Base-by-base conservation (phyloP, 148 eudicot species). In the Fagopyrum tataricum region DNA sequence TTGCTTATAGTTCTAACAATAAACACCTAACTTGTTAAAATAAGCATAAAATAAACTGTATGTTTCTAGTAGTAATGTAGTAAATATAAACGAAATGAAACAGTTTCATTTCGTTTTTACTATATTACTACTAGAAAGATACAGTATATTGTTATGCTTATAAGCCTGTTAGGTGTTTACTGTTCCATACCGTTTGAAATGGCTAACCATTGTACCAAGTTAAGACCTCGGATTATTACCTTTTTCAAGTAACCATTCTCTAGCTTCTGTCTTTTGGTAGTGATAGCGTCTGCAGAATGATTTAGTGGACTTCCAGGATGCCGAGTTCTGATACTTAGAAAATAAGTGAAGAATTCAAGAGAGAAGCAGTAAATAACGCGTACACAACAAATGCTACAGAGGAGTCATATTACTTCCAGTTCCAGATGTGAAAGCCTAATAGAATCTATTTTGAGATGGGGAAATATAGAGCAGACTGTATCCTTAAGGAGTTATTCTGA, bases 181-280 rank as follows among this genome's bases (percentile, higher is more conserved):
- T 52, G 20, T 18, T 20, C 23, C 62, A 51, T 6, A 20, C 31
- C 9, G 26, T 18, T 20, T 31, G 37, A 31, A 31, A 31, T 55
- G 31, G 21, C 21, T 18, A 55, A 20, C n/a, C 73, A 43, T 7
- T n/a, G 44, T 42, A 71, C 7, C 49, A 42, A 42, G 44, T 40
- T 40, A 37, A 42, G 8, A n/a, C 23, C 21, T 17, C 0, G 49
- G 13, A 42, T 20, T 18, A n/a, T 20, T 44, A 72, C 74, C 74
- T 72, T 72, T 37, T 24, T 47, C 40, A 49, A 72, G 41, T 72
- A 72, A 23, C 74, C 74, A 20, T 44, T 72, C 61, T 72, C 74
- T 44, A 72, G 59, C 59, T 72, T 72, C 41, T 72, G 74, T 49
- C 74, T 72, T 47, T 72, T 72, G 1, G 74, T 72, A 72, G 74